Base-by-base conservation (phyloP, 305 asterid genomes). In the Solanum chacoense region DNA sequence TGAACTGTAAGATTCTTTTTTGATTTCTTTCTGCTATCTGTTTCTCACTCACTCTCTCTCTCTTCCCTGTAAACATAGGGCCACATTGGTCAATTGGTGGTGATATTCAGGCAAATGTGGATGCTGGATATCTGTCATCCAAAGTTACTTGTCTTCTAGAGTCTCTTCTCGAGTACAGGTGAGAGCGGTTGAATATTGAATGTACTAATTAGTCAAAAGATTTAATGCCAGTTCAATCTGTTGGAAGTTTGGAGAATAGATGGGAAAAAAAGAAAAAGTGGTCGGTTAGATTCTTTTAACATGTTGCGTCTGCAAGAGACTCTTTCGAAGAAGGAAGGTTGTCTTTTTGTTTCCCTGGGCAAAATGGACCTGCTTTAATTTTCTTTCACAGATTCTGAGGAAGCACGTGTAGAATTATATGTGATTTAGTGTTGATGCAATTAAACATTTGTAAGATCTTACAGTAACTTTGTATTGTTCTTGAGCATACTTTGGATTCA, bases 131-230 rank as follows among this genome's bases (percentile, higher is more conserved):
- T 92, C 71, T 97, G 75, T 91, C 96, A 1, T 90, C 97, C 32
- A 96, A 94, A 91, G 94, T 94, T 85, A 45, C 71, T 63, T 93
- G 96, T 89, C 98, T 95, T 77, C 50, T 94, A 37, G 95, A 95
- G 73, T 93, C 91, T 55, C 67, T 55, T 55, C 67, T 55, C 1
- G 67, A 55, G 67, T 55, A 55, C 67, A 55, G 24, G 67, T 55
- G 11, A 55, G 67, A 55, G 67, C 24, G 11, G 24, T 55, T 55
- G 24, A 55, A 55, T 10, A 72, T 18, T 76, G 13, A 35, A 42
- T 86, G 7, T 79, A 40, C 3, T 35, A 5, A 35, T 79, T 79
- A 38, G 85, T 40, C 32, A 40, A 79, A 79, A 65, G 14, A 65
- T n/a, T n/a, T 22, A 22, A 40, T 38, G 13, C 14, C 36, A 40